Conservation (phyloP, 106 monocot genomes). For the Dendrobium nobile region DNA sequence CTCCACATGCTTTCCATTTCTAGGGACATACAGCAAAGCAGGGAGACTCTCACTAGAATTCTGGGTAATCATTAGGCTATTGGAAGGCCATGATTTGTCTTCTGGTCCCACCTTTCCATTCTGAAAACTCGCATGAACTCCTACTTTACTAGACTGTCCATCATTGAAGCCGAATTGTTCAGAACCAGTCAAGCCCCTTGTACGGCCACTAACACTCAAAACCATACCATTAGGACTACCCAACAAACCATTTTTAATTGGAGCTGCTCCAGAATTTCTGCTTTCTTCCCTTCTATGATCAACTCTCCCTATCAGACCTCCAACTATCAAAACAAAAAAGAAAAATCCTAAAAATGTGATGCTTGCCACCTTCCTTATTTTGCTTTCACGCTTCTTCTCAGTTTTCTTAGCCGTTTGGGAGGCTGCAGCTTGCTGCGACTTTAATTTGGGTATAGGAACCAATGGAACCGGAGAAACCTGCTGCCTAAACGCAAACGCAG, state of each 20-base stretch:
- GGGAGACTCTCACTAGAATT: conserved; percentile 63
- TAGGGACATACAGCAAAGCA: conserved; percentile 82
- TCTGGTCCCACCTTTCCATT: neutral
- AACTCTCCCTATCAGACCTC: conserved; percentile 28
- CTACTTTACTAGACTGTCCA: conserved; percentile 8
- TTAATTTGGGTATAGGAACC: conserved; percentile 74
- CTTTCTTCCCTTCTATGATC: conserved; percentile 18
- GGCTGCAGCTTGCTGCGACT: conserved; percentile 38
- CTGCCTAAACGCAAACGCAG: conserved; percentile 41
- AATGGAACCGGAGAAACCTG: conserved; percentile 54
- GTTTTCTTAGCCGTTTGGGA: conserved; percentile 37
- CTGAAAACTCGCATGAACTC: conserved; percentile 7
- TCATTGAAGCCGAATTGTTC: neutral
- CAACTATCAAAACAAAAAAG: conserved; percentile 24
- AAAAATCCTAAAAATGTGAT: conserved; percentile 53
- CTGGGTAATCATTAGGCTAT: conserved; percentile 6
- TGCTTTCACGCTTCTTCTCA: conserved; percentile 37
- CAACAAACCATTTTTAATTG: conserved; percentile 4
- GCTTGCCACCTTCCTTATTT: conserved; percentile 57
- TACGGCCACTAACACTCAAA: conserved; percentile 28
- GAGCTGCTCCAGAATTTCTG: conserved; percentile 1
- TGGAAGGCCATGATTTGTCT: conserved; percentile 3
- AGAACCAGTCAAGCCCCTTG: conserved; percentile 12
- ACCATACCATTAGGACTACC: conserved; percentile 24
- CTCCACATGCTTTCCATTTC: conserved; percentile 87